phyloP scores from a whole-genome alignment of 805 yeast species.

The Grigorovia humatica region DNA sequence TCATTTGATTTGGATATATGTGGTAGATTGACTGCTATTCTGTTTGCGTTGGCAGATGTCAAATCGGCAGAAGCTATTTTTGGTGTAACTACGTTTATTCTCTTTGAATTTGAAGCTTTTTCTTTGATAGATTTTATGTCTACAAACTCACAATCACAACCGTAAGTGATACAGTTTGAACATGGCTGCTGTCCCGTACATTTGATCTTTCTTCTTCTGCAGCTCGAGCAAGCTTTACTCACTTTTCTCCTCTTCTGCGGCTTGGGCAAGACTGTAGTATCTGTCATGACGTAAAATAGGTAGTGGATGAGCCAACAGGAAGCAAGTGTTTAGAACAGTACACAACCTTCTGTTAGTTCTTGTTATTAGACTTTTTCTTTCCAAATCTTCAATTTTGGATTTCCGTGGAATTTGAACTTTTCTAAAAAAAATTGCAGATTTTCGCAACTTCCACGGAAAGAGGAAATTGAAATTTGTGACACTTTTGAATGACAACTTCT shows the following conservation, averaged over 20 bases:
- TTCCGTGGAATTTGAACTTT: too few relatives aligned
- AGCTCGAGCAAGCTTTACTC: neutral
- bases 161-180: constrained; percentile 22
- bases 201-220: constrained; percentile 4
- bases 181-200: constrained; percentile 27
- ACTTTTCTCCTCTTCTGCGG: neutral
- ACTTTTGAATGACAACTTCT: too few relatives aligned
- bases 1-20: constrained; percentile 15
- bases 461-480: too few relatives aligned
- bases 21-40: constrained; percentile 3
- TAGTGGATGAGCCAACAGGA: neutral
- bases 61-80: neutral
- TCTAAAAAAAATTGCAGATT: too few relatives aligned
- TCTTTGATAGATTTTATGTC: neutral
- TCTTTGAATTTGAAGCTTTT: neutral
- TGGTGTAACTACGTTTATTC: neutral
- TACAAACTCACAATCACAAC: constrained; percentile 19
- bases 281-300: neutral
- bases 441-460: too few relatives aligned
- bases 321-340: neutral
- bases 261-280: neutral
- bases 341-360: too few relatives aligned
- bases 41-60: neutral
- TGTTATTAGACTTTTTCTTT: too few relatives aligned
- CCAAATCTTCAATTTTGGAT: too few relatives aligned